Base-by-base conservation (phyloP, 2,329 filamentous ascomycete genomes). In the Akanthomyces dipterigenus region DNA sequence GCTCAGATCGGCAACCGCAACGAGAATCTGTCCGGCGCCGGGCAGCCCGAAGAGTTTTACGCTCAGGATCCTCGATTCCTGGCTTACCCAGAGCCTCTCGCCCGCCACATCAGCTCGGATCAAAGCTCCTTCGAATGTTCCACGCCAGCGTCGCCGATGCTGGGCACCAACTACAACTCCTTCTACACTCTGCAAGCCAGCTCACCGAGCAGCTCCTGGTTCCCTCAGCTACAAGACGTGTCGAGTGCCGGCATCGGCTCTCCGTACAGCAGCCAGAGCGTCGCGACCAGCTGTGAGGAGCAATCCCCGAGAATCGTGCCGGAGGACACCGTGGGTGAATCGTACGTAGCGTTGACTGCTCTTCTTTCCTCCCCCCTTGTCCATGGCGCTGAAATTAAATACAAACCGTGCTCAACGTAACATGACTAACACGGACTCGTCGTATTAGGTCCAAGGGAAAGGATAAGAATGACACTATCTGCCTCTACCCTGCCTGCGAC, bases 401-500 rank as follows among this genome's bases (percentile, higher is more conserved):
- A 18, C 18, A 55, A 34, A 55, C 16, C 18, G 38, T 28, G 26
- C 43, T n/a, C 14, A 8, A 42, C 20, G n/a, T 55, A 66, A 63
- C 63, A 38, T 18, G 50, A 40, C 57, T 50, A 63, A 63, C 24
- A 53, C 49, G 16, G 43, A 49, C 18, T 48, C 63, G n/a, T 28
- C 31, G 60, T 50, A 45, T 50, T 45, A 60, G 59, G 12, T 45
- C 51, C 28, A 61, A 61, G 59, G 66, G 67, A 26, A 69, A 67
- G 9, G 72, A 76, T 64, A 71, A n/a, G n/a, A n/a, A 69, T 63
- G 72, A 72, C 46, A 72, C 75, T 57, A 69, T 65, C 36, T 82
- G 79, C 66, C 70, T 75, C 9, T 64, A 69, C 36, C 69, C 71
- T 8, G 73, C 71, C 26, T 85, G 82, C 71, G 70, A 68, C 34